A percentile compares a stretch with the other conserved stretches of the same genome.
Evolutionary conservation across 495 filamentous ascomycete genomes (phyloP).

Genomic region (Daldinia caldariorum): DNA sequence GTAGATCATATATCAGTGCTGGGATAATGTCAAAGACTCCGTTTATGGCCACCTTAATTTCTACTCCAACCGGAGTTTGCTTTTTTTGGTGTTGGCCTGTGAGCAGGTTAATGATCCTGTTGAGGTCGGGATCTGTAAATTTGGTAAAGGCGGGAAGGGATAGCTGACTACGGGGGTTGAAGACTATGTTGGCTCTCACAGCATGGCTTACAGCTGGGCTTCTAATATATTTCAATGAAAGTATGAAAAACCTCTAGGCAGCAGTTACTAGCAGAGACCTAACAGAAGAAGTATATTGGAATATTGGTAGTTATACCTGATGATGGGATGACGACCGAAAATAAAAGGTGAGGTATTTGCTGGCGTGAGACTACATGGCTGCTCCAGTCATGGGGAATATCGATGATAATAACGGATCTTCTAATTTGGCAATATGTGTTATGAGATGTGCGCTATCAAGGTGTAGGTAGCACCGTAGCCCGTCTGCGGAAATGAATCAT

Average conservation of each 20-base stretch:
- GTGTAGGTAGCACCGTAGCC: constrained; percentile 5
- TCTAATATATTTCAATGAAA: background rate
- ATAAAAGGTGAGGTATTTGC: background rate
- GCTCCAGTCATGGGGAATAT: background rate
- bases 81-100: background rate
- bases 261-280: background rate
- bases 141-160: background rate
- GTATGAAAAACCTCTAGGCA: background rate
- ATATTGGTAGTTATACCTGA: background rate
- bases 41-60: background rate
- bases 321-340: background rate
- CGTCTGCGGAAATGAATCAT: background rate
- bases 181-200: background rate
- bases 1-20: background rate
- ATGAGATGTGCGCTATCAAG: background rate
- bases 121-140: background rate
- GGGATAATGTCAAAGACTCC: background rate
- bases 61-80: background rate
- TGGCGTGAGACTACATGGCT: background rate
- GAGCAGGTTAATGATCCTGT: constrained; percentile 27
- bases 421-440: background rate
- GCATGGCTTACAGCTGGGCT: background rate
- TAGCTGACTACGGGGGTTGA: background rate
- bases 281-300: background rate
- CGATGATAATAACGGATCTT: background rate